phyloP scores from a whole-genome alignment of 2,329 filamentous ascomycete genomes.

The Cercospora zeina region DNA sequence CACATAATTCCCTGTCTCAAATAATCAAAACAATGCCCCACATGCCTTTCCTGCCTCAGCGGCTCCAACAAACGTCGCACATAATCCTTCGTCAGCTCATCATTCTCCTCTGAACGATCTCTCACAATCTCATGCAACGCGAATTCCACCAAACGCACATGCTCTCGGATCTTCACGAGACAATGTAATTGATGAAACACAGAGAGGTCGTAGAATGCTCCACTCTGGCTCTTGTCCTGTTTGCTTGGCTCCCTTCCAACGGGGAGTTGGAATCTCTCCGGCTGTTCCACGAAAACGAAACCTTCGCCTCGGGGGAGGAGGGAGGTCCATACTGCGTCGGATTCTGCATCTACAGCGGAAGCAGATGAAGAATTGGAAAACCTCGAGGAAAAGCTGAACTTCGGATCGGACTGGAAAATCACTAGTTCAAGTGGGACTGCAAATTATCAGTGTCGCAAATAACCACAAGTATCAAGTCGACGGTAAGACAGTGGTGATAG shows the following conservation, averaged over 20 bases:
- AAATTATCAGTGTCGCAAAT: neutral
- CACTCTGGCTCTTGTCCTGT: neutral
- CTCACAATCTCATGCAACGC: constrained; percentile 8
- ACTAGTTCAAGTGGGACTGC: constrained; percentile 7
- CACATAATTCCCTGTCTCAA: constrained; percentile 37
- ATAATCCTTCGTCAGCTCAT: neutral
- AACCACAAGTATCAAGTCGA: neutral
- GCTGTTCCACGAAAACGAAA: constrained; percentile 37
- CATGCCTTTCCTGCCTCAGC: constrained; percentile 33
- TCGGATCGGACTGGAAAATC: constrained; percentile 32
- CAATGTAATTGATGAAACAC: constrained; percentile 43
- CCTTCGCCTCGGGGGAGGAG: constrained; percentile 38
- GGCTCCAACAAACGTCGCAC: neutral
- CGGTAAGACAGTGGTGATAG: neutral
- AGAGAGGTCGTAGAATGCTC: constrained; percentile 39
- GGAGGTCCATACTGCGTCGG: constrained; percentile 36
- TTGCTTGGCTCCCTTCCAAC: constrained; percentile 32
- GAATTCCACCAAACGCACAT: constrained; percentile 60
- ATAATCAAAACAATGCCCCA: constrained; percentile 38
- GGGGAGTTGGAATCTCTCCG: constrained; percentile 30
- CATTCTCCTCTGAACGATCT: neutral
- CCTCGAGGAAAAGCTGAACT: neutral
- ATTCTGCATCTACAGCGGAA: constrained; percentile 15
- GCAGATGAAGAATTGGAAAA: constrained; percentile 26
- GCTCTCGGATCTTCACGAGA: constrained; percentile 45